Evolutionary conservation across 129 eudicot genomes (phyloP).

Genomic region (Kitagawia praeruptora): DNA sequence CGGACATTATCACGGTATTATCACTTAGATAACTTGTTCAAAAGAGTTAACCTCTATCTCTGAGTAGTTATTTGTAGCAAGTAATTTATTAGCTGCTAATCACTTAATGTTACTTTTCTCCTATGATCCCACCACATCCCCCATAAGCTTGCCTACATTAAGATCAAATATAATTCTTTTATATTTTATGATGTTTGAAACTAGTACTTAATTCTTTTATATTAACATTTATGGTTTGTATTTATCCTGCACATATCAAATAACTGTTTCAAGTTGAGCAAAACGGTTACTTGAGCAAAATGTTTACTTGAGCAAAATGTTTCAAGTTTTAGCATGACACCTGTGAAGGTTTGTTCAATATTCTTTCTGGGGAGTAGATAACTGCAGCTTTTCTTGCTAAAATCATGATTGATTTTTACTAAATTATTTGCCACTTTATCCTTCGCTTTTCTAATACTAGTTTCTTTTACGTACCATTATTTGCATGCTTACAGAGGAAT

Average conservation of each 20-base stretch:
- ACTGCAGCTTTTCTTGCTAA: conserved; percentile 5
- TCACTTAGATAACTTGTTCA: not conserved
- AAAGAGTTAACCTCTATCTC: not conserved
- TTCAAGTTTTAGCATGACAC: conserved; percentile 76
- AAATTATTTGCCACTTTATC: not conserved
- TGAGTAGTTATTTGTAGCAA: not conserved
- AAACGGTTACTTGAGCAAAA: conserved; percentile 58
- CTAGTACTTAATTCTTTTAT: no score
- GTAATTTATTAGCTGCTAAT: not conserved
- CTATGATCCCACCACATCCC: not conserved
- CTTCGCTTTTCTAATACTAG: not conserved
- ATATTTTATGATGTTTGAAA: not conserved
- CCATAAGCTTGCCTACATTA: not conserved
- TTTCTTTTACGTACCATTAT: conserved; percentile 9
- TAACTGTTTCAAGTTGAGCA: not conserved
- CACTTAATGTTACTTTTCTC: not conserved
- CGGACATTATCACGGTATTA: conserved; percentile 88
- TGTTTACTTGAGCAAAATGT: conserved; percentile 79
- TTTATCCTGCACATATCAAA: no score
- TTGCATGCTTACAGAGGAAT: conserved; percentile 47
- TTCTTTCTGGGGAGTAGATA: conserved; percentile 7
- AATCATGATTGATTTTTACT: not conserved
- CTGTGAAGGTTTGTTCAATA: conserved; percentile 72
- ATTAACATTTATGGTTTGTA: no score
- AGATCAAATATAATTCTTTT: not conserved